Percentiles rank a stretch among this genome's conserved stretches.
phyloP scores from a whole-genome alignment of 768 basidiomycete genomes.

The Tulasnella sp. region DNA sequence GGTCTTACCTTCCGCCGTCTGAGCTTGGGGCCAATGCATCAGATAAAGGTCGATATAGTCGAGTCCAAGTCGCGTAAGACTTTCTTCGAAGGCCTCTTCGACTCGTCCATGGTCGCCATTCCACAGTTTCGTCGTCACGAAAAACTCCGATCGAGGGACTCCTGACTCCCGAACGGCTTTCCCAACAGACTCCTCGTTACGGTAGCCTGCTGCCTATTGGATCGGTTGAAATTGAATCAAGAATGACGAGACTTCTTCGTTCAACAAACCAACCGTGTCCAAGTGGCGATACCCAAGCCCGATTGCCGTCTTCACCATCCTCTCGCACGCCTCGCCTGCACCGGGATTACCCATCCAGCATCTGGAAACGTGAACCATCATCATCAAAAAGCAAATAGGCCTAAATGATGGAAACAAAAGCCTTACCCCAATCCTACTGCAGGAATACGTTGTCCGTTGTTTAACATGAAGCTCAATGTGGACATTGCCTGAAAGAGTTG shows the following conservation, averaged over 20 bases:
- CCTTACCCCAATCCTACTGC: constrained; percentile 65
- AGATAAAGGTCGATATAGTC: constrained; percentile 51
- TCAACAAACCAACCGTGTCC: constrained; percentile 55
- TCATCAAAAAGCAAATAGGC: no score
- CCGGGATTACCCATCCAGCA: constrained; percentile 23
- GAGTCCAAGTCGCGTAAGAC: constrained; percentile 41
- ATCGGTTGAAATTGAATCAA: background rate
- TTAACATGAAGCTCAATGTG: constrained; percentile 37
- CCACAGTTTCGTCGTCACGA: constrained; percentile 34
- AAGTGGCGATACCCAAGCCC: constrained; percentile 76
- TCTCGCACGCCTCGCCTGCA: background rate
- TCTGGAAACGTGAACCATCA: background rate
- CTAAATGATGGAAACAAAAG: no score
- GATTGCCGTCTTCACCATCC: constrained; percentile 55
- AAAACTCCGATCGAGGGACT: constrained; percentile 30
- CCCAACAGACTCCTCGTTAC: constrained; percentile 48
- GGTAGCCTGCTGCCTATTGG: background rate
- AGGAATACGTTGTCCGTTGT: constrained; percentile 54
- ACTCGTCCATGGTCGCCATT: constrained; percentile 40
- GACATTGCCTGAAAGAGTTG: background rate
- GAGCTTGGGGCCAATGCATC: constrained; percentile 41
- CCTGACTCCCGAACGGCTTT: constrained; percentile 41
- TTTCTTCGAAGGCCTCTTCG: constrained; percentile 42
- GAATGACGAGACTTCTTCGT: background rate
- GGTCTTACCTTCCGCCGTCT: background rate